Evolutionary conservation across 1,284 basidiomycete species (phyloP).

Genomic region (Chiua sp.): DNA sequence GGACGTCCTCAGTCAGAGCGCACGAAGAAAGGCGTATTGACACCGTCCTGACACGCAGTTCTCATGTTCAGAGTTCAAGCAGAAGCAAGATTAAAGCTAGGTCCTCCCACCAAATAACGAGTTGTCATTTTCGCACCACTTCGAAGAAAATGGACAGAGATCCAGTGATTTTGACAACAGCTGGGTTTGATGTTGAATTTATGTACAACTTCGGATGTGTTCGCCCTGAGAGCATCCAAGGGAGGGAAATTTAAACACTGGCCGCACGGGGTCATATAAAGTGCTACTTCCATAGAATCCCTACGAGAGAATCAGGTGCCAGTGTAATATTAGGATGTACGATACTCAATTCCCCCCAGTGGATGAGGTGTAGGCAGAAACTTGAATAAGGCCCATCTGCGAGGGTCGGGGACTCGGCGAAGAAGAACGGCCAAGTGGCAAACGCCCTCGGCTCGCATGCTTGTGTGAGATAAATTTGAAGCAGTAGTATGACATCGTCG

Average conservation of each 20-base stretch:
- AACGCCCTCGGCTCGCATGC: no score
- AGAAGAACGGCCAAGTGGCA: no score
- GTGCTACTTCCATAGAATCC: slow-evolving; percentile 63
- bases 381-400: no score
- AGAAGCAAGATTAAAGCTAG: slow-evolving; percentile 78
- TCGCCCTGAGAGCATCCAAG: slow-evolving; percentile 64
- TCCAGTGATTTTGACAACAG: slow-evolving; percentile 77
- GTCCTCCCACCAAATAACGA: slow-evolving; percentile 55
- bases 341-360: slow-evolving; percentile 53
- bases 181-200: slow-evolving; percentile 53
- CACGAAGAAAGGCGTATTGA: no score
- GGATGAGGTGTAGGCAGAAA: slow-evolving; percentile 15
- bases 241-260: slow-evolving; percentile 79
- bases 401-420: no score
- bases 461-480: no score
- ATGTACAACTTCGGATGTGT: slow-evolving; percentile 70
- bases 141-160: slow-evolving; percentile 64
- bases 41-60: no score
- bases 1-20: no score
- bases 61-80: no score
- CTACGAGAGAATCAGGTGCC: slow-evolving; percentile 40
- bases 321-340: slow-evolving; percentile 82
- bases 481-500: no score
- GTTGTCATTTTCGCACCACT: slow-evolving; percentile 37
- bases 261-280: slow-evolving; percentile 79